Evolutionary conservation across 768 basidiomycete species (phyloP), one percentile per base, ranked within the genome.

Genomic region (Cantharellus anzutake): DNA sequence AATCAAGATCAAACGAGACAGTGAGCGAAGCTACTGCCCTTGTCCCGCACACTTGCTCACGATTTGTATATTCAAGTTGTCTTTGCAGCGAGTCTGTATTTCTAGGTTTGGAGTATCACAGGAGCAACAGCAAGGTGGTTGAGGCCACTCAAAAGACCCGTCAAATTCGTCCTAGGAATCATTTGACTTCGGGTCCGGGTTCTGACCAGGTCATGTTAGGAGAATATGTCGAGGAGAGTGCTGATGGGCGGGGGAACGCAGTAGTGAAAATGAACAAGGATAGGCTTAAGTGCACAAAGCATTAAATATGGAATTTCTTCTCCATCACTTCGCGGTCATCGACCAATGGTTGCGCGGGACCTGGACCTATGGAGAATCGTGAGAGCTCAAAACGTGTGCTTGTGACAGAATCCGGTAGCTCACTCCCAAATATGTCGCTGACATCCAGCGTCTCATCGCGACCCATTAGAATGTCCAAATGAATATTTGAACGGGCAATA

Each of bases 391-490:
- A 11, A 48, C 44, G 11, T 11, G 44, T 48, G 29, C 29, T 48
- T 55, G 14, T 11, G 52, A 11, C 14, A 11, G 11, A 11, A 14
- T 55, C 38, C 56, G 56, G 38, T 7, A 5, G 71, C 79, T 51
- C 65, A 82, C 91, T 82, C 42, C 78, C 74, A 74, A 97, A 86
- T 64, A 94, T 76, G 67, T 98, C 94, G 2, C 72, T 72, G 3
- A 82, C 77, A 37, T 84, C 83, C 59, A 99, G 75, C 34, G 72
- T 75, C 70, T 96, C 89, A 67, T 99, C 94, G 42, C 84, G 81
- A 52, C 94, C 94, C 81, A 87, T 86, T 60, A 99, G 71, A 65
- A 98, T 87, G 69, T 99, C 94, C 37, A 93, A 79, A 64, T 88
- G 84, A 42, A 97, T 68, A 71, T 97, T 96, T 5, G 82, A 80